Conservation (phyloP, 2,329 filamentous ascomycete genomes). For the Beauveria asiatica region DNA sequence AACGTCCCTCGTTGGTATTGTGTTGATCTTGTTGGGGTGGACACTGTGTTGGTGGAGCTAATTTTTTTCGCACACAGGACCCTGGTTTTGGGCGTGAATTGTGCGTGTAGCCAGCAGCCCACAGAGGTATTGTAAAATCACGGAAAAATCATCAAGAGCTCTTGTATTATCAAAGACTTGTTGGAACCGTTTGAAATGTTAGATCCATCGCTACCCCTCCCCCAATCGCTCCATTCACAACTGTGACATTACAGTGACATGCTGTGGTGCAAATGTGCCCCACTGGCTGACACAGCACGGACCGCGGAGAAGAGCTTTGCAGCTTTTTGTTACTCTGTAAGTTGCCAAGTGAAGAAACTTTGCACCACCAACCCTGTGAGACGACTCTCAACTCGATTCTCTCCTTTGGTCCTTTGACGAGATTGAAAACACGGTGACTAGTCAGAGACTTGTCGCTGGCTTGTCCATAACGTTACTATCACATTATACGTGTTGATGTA, state of each 20-base stretch:
- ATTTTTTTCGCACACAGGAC: neutral
- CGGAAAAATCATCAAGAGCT: neutral
- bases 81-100: neutral
- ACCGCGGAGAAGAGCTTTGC: neutral
- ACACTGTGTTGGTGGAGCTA: neutral
- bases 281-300: constrained; percentile 8
- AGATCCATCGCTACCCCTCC: neutral
- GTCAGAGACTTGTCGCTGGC: neutral
- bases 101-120: neutral
- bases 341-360: constrained; percentile 7
- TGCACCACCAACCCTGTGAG: constrained; percentile 2
- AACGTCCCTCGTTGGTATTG: no score
- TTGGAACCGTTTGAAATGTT: neutral
- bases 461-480: neutral
- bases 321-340: neutral
- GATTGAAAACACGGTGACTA: neutral
- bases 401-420: neutral
- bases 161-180: neutral
- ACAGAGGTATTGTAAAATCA: neutral
- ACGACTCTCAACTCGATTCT: neutral
- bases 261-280: neutral
- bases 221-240: neutral
- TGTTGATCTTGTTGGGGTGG: neutral
- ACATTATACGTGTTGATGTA: constrained; percentile 4
- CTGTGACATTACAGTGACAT: constrained; percentile 8